Evolutionary conservation across 2,329 filamentous ascomycete genomes (phyloP), one percentile per base, ranked within the genome.

Genomic region (Calonectria montana): DNA sequence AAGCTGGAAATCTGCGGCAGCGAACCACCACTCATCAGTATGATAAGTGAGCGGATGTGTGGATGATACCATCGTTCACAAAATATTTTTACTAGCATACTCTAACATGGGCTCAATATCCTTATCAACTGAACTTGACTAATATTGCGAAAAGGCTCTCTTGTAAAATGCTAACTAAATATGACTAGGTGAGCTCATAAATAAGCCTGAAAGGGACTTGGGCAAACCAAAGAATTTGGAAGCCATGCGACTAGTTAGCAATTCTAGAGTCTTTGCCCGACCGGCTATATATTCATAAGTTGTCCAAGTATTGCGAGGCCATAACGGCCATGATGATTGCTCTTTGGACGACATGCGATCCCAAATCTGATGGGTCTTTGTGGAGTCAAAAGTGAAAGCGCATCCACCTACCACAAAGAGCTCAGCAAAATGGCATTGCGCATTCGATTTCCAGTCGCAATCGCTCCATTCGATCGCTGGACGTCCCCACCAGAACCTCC

Each of bases 1-100:
- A 86, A 39, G 76, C 82, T 1, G 84, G 84, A 3, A 64, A 70
- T 9, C 39, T 73, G 23, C 63, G 70, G 18, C 61, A 41, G 9
- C 21, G 67, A 61, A 16, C n/a, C 5, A 39, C n/a, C 10, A 25
- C 53, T 10, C 39, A 57, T 57, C 31, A 57, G 23, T 57, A 57
- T 23, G 53, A 57, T 18, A 13, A 13, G 21, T 16, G 39, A 7
- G 15, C 12, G 23, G 27, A 55, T n/a, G 2, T 35, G 13, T 35
- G 13, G 2, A 5, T 31, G 9, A 31, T 5, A 31, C 5, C 5
- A 31, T 31, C 1, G 5, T 31, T 31, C 9, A 6, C 29, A 31
- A 31, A 31, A 31, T 2, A 31, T 2, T 9, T 6, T 31, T 9
- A 31, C 2, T 9, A 9, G 1, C 31, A 35, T 12, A 5, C 31